Base-by-base conservation (phyloP, 2,329 filamentous ascomycete species). In the Penicillium nordicum region DNA sequence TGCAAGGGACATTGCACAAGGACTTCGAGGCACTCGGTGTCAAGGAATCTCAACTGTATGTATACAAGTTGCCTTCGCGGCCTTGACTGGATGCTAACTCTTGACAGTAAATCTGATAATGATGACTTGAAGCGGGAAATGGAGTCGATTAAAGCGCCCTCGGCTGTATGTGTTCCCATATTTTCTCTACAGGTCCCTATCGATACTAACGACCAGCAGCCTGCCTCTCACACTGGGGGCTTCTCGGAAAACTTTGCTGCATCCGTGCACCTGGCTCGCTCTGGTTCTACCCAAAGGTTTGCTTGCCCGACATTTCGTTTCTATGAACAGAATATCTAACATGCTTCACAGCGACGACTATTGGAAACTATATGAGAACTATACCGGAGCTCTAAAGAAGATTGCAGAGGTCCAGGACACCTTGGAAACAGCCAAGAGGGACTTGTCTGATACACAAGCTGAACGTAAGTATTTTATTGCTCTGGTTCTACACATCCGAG, bases 21-120 rank as follows among this genome's bases (percentile, higher is more conserved):
- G 74, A 77, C 57, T 72, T 77, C 37, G 75, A 77, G 53, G 72
- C 72, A 21, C 70, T 74, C 32, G 73, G 74, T 21, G 65, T 70
- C 49, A 69, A 67, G 46, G 74, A 76, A 47, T 71, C 72, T 18
- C 73, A 76, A 46, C 60, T 75, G 74, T 76, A 47, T 60, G 74
- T 63, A 29, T 41, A 48, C n/a, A 23, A 29, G 12, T 27, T 37
- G 16, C 41, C 32, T 25, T 44, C 8, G 10, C 37, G 18, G 30
- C n/a, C 34, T 40, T 32, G 32, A 18, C 25, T 27, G 53, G 25
- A 52, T 44, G 44, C 67, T 72, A 58, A 73, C 51, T 32, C 21
- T 38, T 37, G 14, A 40, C 50, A 76, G 74, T 18, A 76, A 74
- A 71, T 62, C 73, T 16, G 74, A 76, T 45, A 74, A 74, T 37